Evolutionary conservation across 139 green algal species (phyloP), one percentile per base, ranked within the genome.

Genomic region (Chlorella sorokiniana): DNA sequence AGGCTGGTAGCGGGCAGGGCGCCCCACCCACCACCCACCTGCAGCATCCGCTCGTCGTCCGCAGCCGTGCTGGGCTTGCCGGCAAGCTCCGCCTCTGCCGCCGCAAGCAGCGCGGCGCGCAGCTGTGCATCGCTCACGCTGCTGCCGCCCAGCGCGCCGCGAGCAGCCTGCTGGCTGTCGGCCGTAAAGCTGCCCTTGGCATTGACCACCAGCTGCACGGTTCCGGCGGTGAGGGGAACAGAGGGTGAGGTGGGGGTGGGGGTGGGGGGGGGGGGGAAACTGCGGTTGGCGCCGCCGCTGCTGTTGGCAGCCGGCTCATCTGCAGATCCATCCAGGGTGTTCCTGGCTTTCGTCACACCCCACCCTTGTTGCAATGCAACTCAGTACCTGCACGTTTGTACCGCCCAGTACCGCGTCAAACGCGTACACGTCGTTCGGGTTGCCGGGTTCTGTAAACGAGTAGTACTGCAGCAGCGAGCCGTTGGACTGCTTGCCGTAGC

Each of bases 391-490:
- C 62, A 85, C 31, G 6, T 25, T 31, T 7, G 44, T 35, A 5
- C 51, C 61, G 4, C 45, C 71, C 7, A 70, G 29, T 18, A 63
- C 29, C 29, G 81, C 73, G 11, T 61, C 35, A 18, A 87, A n/a
- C 0, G 65, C 63, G 45, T 86, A 91, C 8, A 80, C 61, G 59
- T 93, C 89, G 62, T 87, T 44, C 1, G 69, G 81, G 84, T 90
- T 91, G 35, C 54, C 62, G 0, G 42, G 44, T 65, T 91, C 88
- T 22, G 89, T 76, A 85, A 93, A 93, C 10, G 83, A 86, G 38
- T 93, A 93, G 76, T 84, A 93, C 35, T 93, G 89, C 69, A 93
- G 59, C 56, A 93, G 76, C 35, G 68, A 76, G 81, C 89, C 85
- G 73, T 93, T 93, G 77, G 62, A 59, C 69, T 92, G 51, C 37